phyloP scores from a whole-genome alignment of 2,329 filamentous ascomycete genomes.

The Taxawa tesnikishii region DNA sequence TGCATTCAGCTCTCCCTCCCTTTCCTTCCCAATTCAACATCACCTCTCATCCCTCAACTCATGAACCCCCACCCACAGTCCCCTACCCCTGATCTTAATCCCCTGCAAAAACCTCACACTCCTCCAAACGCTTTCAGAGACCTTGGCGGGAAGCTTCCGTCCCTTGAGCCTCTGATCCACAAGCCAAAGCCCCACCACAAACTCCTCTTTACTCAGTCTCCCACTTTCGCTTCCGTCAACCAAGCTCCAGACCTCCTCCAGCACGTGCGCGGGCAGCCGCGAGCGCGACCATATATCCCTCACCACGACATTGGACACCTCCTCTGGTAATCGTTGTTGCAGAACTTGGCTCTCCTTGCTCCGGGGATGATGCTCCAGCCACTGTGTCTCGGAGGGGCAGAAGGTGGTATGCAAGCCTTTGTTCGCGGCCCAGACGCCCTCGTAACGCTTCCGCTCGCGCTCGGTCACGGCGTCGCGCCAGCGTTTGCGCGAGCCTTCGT shows the following conservation, averaged over 20 bases:
- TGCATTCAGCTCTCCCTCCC: too few species aligned
- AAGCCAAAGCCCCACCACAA: conserved; percentile 74
- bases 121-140: conserved; percentile 64
- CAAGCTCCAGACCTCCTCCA: conserved; percentile 66
- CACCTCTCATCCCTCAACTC: too few species aligned
- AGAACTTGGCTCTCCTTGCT: conserved; percentile 1
- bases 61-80: too few species aligned
- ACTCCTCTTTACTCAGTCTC: conserved; percentile 54
- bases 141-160: conserved; percentile 59
- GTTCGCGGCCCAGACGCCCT: conserved; percentile 77
- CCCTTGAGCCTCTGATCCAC: conserved; percentile 72
- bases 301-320: conserved; percentile 56
- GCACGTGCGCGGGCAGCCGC: conserved; percentile 52
- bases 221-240: conserved; percentile 49
- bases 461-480: conserved; percentile 67
- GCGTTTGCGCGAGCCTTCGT: conserved; percentile 61
- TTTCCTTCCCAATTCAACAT: too few species aligned
- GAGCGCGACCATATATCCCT: conserved; percentile 66
- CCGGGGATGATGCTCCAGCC: conserved; percentile 6
- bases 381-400: conserved; percentile 8
- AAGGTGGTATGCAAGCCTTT: conserved; percentile 39
- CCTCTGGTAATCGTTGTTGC: conserved; percentile 24
- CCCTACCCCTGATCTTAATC: conserved; percentile 18
- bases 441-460: conserved; percentile 66
- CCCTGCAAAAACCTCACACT: conserved; percentile 42